These are phyloP conservation scores for Aspergillus vadensis DNA, from an alignment of 2,329 filamentous ascomycete species.

Conservation along the genomic window DNA sequence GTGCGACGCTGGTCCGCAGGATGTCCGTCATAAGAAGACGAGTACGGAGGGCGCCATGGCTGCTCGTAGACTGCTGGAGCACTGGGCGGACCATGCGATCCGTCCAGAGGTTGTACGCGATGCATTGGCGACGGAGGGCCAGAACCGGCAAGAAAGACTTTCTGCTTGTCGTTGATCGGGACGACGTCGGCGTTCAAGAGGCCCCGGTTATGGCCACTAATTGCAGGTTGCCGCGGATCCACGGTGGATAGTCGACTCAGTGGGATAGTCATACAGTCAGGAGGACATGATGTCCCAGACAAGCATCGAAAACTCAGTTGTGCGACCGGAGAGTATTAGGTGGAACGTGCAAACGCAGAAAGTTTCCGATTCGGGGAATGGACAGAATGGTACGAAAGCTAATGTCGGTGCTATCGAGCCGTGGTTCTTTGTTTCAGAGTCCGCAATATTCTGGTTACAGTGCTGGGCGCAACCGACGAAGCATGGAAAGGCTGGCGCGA, in stretches of 20 bases:
- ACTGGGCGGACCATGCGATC: conserved; percentile 29
- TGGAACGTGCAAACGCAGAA: not conserved
- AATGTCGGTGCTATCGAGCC: not conserved
- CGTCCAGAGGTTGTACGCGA: conserved; percentile 36
- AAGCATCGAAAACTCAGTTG: conserved; percentile 7
- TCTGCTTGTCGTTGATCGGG: conserved; percentile 30
- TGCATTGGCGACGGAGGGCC: conserved; percentile 30
- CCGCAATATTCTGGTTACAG: not conserved
- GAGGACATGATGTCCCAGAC: conserved; percentile 25
- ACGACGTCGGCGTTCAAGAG: conserved; percentile 31
- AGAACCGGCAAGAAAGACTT: conserved; percentile 25
- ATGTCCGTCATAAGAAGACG: conserved; percentile 33
- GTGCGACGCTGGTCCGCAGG: conserved; percentile 33
- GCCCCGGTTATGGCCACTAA: conserved; percentile 18
- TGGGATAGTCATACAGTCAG: conserved; percentile 26
- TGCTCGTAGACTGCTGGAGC: conserved; percentile 35
- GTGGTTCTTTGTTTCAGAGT: not conserved
- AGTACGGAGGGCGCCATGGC: conserved; percentile 34
- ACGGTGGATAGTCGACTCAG: conserved; percentile 20
- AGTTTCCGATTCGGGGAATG: conserved; percentile 8
- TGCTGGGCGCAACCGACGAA: not conserved
- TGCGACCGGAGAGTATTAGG: conserved; percentile 6
- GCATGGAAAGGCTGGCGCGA: not conserved
- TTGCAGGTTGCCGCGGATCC: conserved; percentile 24
- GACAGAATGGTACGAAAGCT: not conserved